Percentiles rank a stretch among this genome's conserved stretches.
Conservation (phyloP, 345 rosid genomes). For the Citrus hindsii region DNA sequence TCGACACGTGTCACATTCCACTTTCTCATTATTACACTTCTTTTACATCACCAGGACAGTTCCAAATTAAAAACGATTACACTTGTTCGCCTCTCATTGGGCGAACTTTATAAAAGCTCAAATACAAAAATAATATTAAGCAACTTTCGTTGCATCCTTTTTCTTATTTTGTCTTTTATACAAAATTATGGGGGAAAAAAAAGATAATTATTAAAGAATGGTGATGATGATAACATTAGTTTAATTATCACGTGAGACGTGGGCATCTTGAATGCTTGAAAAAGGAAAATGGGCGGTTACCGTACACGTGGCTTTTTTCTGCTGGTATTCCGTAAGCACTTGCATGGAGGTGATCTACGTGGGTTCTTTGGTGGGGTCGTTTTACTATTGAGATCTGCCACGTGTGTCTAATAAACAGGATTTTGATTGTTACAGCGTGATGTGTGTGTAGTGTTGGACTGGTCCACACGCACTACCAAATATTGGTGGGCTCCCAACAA, state of each 20-base stretch:
- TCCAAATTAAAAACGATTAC: background rate
- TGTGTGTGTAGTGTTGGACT: slow-evolving; percentile 24
- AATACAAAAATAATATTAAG: background rate
- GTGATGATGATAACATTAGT: background rate
- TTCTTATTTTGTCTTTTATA: background rate
- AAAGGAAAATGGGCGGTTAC: background rate
- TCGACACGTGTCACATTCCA: slow-evolving; percentile 21
- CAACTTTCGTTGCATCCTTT: background rate
- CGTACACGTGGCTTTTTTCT: slow-evolving; percentile 33
- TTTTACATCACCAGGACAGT: slow-evolving; percentile 21
- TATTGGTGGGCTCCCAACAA: slow-evolving; percentile 29
- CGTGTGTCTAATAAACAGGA: slow-evolving; percentile 10
- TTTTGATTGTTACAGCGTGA: slow-evolving; percentile 5
- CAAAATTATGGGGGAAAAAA: background rate
- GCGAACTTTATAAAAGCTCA: background rate
- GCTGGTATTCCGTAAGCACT: slow-evolving; percentile 11
- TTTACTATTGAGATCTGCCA: slow-evolving; percentile 3
- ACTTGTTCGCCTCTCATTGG: background rate
- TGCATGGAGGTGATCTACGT: slow-evolving; percentile 34
- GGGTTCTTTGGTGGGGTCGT: slow-evolving; percentile 8
- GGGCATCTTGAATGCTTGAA: slow-evolving; percentile 21
- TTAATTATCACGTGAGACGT: slow-evolving; percentile 41
- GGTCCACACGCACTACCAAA: slow-evolving; percentile 19
- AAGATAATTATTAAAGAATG: background rate
- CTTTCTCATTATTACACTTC: slow-evolving; percentile 2